These are phyloP conservation scores for Thalassiosira mediterranea DNA, from an alignment of 352 stramenopile species.

Conservation along the genomic window DNA sequence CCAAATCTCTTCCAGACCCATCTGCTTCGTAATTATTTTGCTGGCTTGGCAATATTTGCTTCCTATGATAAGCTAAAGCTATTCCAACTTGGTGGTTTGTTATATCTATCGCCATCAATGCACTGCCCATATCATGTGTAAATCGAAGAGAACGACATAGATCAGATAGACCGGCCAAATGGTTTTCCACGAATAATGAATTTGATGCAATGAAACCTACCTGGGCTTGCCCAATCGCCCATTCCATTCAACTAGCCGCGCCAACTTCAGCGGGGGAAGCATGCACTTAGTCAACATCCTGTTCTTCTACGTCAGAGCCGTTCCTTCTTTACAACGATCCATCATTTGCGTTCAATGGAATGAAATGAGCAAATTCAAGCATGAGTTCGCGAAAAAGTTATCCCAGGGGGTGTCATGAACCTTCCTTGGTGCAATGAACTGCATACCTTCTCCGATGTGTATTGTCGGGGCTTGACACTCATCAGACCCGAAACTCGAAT, in stretches of 20 bases:
- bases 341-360: too few relatives aligned
- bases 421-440: too few relatives aligned
- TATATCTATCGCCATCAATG: conserved; percentile 43
- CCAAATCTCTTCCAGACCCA: not conserved
- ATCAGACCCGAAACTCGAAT: too few relatives aligned
- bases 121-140: conserved; percentile 21
- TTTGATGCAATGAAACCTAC: too few relatives aligned
- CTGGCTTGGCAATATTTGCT: conserved; percentile 15
- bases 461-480: too few relatives aligned
- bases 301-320: conserved; percentile 1
- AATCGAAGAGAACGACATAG: conserved; percentile 11
- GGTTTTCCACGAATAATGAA: too few relatives aligned
- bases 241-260: conserved; percentile 34
- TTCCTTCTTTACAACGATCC: too few relatives aligned
- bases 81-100: conserved; percentile 40
- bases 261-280: conserved; percentile 32
- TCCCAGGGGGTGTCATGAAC: too few relatives aligned
- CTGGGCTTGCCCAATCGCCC: conserved; percentile 32
- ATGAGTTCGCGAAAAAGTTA: too few relatives aligned
- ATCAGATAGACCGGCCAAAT: too few relatives aligned
- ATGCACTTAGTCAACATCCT: conserved; percentile 46
- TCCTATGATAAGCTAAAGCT: conserved; percentile 38
- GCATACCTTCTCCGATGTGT: too few relatives aligned
- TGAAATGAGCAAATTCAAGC: too few relatives aligned
- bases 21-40: conserved; percentile 1